Conservation (phyloP, 2,329 filamentous ascomycete species). For the Aspergillus sergii region DNA sequence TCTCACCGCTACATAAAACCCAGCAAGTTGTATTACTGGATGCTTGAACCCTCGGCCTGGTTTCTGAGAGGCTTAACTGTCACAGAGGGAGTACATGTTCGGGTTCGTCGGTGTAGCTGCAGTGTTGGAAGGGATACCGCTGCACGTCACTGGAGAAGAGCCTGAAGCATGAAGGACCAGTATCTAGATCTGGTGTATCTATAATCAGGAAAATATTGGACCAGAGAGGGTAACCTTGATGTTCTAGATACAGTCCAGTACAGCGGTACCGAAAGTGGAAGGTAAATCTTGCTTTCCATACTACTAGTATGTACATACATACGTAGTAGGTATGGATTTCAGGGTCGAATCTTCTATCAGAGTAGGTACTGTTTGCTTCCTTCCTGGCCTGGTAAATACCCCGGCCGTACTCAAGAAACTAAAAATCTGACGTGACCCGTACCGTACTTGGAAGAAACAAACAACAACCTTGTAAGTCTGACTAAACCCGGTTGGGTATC, state of each 20-base stretch:
- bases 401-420: background rate
- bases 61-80: background rate
- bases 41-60: background rate
- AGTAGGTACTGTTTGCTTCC: background rate
- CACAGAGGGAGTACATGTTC: background rate
- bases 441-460: constrained; percentile 1
- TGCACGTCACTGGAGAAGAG: background rate
- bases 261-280: too few species aligned
- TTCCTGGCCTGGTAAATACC: background rate
- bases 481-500: constrained; percentile 5
- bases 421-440: background rate
- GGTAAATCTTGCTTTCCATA: too few species aligned
- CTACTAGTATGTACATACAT: background rate
- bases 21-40: background rate
- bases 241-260: background rate
- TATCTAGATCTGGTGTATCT: background rate
- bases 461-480: background rate
- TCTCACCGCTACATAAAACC: background rate
- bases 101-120: background rate
- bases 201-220: background rate
- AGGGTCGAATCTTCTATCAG: too few species aligned
- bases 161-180: background rate
- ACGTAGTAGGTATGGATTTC: too few species aligned
- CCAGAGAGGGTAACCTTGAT: background rate
- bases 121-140: background rate